Base-by-base conservation (phyloP, 768 basidiomycete genomes). In the Suillus tomentosus region DNA sequence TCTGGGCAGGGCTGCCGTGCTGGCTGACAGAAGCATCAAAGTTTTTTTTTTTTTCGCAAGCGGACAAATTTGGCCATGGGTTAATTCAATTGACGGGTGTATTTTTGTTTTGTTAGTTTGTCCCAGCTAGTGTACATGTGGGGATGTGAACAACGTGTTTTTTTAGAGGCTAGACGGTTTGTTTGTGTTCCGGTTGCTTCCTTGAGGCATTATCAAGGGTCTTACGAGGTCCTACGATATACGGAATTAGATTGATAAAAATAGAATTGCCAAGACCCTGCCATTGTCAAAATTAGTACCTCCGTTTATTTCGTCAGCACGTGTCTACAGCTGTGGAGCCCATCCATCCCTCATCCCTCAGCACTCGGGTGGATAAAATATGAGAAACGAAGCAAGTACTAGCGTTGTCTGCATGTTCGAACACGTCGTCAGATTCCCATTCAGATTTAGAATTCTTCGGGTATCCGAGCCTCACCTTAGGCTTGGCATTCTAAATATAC, bases 401-500 rank as follows among this genome's bases (percentile, higher is more conserved):
- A 31, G 31, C 31, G 53, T 37, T 42, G 15, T 2, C 53, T 60
- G 51, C 62, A 56, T 22, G 62, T 42, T 48, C 5, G n/a, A n/a
- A 47, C 40, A 55, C 57, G 60, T 70, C 50, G 56, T 65, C 39
- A 58, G 58, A 50, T 62, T 62, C 60, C 10, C 62, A 14, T 36
- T 64, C 36, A 75, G 71, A 71, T 66, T 55, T 72, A 68, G 72
- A 62, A 65, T 63, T 54, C 58, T 67, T 77, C 75, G 73, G 73
- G 65, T 70, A 67, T 65, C 74, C 56, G 70, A 73, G 75, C 75
- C 75, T 78, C 75, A 69, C 73, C 63, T 77, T 74, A 31, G 73
- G 77, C 79, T 80, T 80, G 79, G 79, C 79, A 69, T 76, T 76
- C 79, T 80, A 80, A 77, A 72, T 76, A 73, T 80, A 79, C 74